A percentile compares a stretch with the other conserved stretches of the same genome.
Evolutionary conservation across 192 early-diverging fungal species (phyloP).

Genomic region (Ambispora gerdemannii): DNA sequence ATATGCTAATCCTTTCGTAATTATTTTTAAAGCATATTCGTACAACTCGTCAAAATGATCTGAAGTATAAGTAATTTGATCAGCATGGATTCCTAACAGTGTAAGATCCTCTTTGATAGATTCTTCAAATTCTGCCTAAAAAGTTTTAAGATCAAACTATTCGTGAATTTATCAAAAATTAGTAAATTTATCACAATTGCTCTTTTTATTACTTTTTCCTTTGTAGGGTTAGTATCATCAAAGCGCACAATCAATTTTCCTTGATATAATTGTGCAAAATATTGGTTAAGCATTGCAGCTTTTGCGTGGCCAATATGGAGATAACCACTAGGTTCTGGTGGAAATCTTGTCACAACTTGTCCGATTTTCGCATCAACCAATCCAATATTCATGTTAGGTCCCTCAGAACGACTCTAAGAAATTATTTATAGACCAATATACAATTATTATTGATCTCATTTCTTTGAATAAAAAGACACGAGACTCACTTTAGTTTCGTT

Average conservation of each 20-base stretch:
- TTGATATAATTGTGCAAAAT: conserved; percentile 86
- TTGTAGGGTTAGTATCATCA: conserved; percentile 97
- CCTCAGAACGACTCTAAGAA: conserved; percentile 61
- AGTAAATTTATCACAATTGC: not conserved
- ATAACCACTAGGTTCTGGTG: conserved; percentile 97
- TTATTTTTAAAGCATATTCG: conserved; percentile 78
- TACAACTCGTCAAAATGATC: conserved; percentile 90
- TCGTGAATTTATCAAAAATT: not conserved
- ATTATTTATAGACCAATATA: conserved; percentile 30
- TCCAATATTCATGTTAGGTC: conserved; percentile 91
- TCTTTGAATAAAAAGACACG: too few relatives aligned
- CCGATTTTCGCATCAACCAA: conserved; percentile 77
- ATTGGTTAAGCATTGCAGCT: conserved; percentile 96
- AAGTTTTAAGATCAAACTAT: not conserved
- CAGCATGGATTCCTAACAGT: conserved; percentile 81
- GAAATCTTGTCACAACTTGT: conserved; percentile 95
- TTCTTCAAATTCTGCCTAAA: conserved; percentile 81
- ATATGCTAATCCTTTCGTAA: conserved; percentile 86
- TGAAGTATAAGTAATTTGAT: conserved; percentile 82
- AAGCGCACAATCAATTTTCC: conserved; percentile 95
- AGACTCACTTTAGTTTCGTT: too few relatives aligned
- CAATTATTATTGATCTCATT: conserved; percentile 49
- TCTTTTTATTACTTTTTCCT: conserved; percentile 93
- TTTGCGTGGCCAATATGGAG: conserved; percentile 99
- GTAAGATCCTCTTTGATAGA: conserved; percentile 90